Conservation (phyloP, 2,329 filamentous ascomycete species). For the Diaporthe vexans region DNA sequence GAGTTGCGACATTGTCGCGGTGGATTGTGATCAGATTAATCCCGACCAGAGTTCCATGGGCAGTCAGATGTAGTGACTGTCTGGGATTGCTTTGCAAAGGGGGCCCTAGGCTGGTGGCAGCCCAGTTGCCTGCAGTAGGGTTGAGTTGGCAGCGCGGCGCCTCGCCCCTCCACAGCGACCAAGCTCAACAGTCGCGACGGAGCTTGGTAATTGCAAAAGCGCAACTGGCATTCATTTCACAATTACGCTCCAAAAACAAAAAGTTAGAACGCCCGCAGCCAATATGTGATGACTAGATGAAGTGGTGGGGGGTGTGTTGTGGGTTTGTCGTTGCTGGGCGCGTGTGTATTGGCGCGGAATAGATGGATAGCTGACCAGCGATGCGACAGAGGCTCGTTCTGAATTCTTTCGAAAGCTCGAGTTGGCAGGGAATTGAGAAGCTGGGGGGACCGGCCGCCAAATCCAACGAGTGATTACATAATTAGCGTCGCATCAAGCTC, state of each 20-base stretch:
- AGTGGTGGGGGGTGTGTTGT: conserved; percentile 3
- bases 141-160: conserved; percentile 22
- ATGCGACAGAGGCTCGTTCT: conserved; percentile 47
- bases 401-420: conserved; percentile 46
- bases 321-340: conserved; percentile 1
- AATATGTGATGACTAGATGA: neutral
- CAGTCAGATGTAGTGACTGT: neutral
- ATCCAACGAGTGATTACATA: conserved; percentile 46
- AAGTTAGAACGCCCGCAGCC: neutral
- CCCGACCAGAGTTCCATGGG: conserved; percentile 40
- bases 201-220: conserved; percentile 28
- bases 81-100: neutral
- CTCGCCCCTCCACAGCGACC: conserved; percentile 39
- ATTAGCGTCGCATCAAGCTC: neutral
- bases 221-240: conserved; percentile 32
- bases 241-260: neutral
- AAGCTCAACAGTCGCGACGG: conserved; percentile 45
- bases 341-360: neutral
- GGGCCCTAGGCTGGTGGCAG: neutral
- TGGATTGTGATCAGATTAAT: conserved; percentile 48
- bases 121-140: conserved; percentile 18
- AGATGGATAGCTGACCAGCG: conserved; percentile 2
- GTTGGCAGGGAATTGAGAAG: conserved; percentile 42
- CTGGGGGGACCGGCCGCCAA: conserved; percentile 53
- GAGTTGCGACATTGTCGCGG: conserved; percentile 71